Evolutionary conservation across 176 grass and related monocot species (phyloP).

Genomic region (Raddia distichophylla): DNA sequence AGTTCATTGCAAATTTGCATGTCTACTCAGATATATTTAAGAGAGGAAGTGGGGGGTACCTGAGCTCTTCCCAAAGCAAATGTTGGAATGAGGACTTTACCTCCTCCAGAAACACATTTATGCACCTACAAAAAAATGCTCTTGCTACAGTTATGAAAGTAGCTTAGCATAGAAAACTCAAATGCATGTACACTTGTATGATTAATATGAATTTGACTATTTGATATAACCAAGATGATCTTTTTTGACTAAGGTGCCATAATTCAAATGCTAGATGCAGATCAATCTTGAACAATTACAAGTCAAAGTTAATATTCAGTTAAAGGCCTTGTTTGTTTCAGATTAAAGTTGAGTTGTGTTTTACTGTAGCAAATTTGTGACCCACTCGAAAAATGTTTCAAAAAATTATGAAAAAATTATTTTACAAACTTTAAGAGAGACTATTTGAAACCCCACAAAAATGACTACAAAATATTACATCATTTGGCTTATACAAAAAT

Average conservation of each 20-base stretch:
- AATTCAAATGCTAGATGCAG: background rate
- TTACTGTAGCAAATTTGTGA: too few relatives aligned
- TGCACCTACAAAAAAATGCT: conserved; percentile 65
- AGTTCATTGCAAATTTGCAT: background rate
- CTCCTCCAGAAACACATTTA: conserved; percentile 86
- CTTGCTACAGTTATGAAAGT: background rate
- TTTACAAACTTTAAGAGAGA: too few relatives aligned
- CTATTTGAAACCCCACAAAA: too few relatives aligned
- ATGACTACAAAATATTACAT: too few relatives aligned
- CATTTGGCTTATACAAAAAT: too few relatives aligned
- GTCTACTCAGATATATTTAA: background rate
- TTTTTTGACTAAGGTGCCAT: background rate
- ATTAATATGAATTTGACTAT: conserved; percentile 7
- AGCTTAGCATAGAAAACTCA: conserved; percentile 11
- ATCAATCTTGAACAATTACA: background rate
- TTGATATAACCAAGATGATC: background rate
- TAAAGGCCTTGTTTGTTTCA: background rate
- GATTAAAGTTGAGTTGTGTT: too few relatives aligned
- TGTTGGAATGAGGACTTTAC: conserved; percentile 96
- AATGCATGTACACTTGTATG: background rate
- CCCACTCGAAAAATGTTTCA: too few relatives aligned
- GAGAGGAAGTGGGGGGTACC: conserved; percentile 41
- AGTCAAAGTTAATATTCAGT: conserved; percentile 8
- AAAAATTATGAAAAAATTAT: too few relatives aligned
- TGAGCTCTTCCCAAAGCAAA: conserved; percentile 98